These are phyloP conservation scores for Botrytis paeoniae DNA, from an alignment of 2,329 filamentous ascomycete species.

Conservation along the genomic window DNA sequence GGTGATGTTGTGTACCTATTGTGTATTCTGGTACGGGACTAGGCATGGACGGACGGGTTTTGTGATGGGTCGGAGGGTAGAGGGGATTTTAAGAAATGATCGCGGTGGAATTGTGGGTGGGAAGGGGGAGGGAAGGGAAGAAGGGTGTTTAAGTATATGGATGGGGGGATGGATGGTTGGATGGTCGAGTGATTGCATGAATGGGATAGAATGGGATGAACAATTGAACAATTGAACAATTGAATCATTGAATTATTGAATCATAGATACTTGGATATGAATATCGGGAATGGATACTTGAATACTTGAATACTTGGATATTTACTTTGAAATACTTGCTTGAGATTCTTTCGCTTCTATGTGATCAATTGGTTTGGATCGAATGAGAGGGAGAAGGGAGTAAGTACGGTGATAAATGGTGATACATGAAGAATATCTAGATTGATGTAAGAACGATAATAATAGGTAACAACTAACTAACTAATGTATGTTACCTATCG, in stretches of 20 bases:
- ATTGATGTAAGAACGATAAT: neutral
- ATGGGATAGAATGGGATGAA: constrained; percentile 1
- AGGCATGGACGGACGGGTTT: neutral
- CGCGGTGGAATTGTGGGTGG: neutral
- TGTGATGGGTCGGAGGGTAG: neutral
- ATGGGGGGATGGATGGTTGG: neutral
- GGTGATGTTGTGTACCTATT: neutral
- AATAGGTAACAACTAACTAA: neutral
- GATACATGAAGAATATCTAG: neutral
- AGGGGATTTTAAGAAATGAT: neutral
- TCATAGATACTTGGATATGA: neutral
- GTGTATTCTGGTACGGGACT: neutral
- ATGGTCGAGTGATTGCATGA: neutral
- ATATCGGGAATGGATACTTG: neutral
- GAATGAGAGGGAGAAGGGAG: neutral
- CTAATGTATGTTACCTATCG: neutral
- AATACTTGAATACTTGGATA: neutral
- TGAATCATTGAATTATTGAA: neutral
- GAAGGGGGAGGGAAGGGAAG: neutral
- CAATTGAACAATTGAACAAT: too few species aligned
- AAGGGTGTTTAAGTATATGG: neutral
- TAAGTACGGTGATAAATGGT: neutral
- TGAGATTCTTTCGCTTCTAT: neutral
- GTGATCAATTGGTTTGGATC: neutral
- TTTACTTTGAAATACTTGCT: neutral